Conservation (phyloP, 257 asterid genomes). For the Solanum neorickii region DNA sequence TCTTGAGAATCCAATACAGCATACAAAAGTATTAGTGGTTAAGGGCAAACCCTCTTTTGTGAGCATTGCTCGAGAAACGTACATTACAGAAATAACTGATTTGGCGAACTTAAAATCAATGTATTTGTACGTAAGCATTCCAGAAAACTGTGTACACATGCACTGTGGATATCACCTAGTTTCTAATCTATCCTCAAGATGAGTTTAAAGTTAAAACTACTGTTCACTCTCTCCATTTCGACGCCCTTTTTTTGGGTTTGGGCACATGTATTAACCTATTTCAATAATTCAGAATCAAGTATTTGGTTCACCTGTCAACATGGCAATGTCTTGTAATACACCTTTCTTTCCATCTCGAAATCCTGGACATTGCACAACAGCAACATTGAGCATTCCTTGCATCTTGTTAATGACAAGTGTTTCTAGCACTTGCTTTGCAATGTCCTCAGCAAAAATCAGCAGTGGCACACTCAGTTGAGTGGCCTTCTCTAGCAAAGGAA, state of each 20-base stretch:
- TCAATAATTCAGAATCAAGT: not conserved
- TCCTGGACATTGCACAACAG: constrained; percentile 90
- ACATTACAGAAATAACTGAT: not conserved
- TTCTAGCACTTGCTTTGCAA: constrained; percentile 64
- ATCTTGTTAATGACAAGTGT: constrained; percentile 67
- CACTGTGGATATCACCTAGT: not conserved
- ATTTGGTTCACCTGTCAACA: constrained; percentile 64
- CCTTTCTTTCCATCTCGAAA: constrained; percentile 71
- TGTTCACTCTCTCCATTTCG: not conserved
- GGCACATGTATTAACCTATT: not conserved
- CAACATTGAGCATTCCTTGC: constrained; percentile 66
- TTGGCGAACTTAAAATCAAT: not conserved
- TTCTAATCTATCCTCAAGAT: not conserved
- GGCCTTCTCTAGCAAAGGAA: constrained; percentile 88
- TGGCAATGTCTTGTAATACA: constrained; percentile 82
- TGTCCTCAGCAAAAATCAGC: constrained; percentile 84
- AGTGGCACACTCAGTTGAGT: constrained; percentile 84
- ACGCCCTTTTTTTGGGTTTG: not conserved
- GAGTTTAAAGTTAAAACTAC: not conserved
- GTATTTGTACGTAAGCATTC: not conserved
- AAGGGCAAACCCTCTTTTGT: not conserved
- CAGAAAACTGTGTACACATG: not conserved
- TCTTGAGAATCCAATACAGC: not conserved
- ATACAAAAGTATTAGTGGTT: not conserved
- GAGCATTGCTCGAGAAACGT: not conserved